Conservation (phyloP, 164 flowering plant genomes). For the Piper betle region DNA sequence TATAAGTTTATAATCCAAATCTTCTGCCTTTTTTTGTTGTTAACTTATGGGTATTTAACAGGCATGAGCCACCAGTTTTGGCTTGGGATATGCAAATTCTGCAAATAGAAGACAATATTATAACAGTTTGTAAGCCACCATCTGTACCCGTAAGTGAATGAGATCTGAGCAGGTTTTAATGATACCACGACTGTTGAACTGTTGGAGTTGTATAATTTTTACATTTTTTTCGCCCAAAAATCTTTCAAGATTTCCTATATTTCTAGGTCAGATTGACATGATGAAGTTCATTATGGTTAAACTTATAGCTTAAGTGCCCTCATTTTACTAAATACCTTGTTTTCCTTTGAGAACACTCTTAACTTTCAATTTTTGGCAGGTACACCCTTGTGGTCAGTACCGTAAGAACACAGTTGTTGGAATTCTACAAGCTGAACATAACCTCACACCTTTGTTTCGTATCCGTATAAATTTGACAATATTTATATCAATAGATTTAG, state of each 20-base stretch:
- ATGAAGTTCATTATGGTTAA: neutral
- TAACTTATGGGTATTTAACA: constrained; percentile 10
- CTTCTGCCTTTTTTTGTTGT: neutral
- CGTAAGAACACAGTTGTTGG: constrained; percentile 96
- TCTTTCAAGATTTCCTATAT: no score
- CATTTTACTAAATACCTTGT: neutral
- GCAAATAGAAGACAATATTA: constrained; percentile 52
- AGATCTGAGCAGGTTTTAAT: neutral
- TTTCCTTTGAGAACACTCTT: no score
- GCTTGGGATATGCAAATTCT: constrained; percentile 51
- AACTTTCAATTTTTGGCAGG: constrained; percentile 16
- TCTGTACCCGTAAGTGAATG: constrained; percentile 70
- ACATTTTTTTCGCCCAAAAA: no score
- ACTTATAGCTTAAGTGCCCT: neutral
- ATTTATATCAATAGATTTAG: neutral
- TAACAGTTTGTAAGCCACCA: constrained; percentile 80
- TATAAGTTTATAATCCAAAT: no score
- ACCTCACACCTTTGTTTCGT: constrained; percentile 84
- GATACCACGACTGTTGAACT: no score
- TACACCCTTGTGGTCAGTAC: constrained; percentile 98
- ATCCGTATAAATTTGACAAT: constrained; percentile 30
- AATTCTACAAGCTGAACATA: constrained; percentile 88
- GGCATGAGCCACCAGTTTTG: constrained; percentile 98
- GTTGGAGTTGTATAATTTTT: no score
- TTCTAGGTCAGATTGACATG: neutral